These are phyloP conservation scores for Neonectria coccinea DNA, from an alignment of 2,329 filamentous ascomycete genomes.

Conservation along the genomic window DNA sequence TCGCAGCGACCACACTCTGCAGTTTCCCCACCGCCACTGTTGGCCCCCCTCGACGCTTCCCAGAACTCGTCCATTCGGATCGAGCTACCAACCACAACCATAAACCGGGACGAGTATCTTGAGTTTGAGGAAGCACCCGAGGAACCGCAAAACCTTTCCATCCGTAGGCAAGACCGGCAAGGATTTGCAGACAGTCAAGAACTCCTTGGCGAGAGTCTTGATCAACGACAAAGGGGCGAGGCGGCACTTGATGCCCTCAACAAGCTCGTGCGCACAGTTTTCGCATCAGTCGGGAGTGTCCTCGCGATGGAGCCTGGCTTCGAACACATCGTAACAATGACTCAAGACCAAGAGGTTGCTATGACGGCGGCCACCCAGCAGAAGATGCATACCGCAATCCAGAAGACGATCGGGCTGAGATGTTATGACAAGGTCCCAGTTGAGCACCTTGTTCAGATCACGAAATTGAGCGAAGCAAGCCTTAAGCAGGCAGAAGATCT, in stretches of 20 bases:
- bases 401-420: constrained; percentile 76
- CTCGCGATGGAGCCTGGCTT: constrained; percentile 66
- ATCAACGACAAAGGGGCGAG: constrained; percentile 86
- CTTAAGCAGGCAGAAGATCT: constrained; percentile 75
- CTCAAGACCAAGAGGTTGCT: constrained; percentile 70
- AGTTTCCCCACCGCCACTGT: constrained; percentile 14
- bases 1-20: constrained; percentile 23
- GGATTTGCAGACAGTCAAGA: constrained; percentile 65
- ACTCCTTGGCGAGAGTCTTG: constrained; percentile 71
- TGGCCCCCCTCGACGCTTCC: constrained; percentile 17
- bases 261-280: constrained; percentile 76
- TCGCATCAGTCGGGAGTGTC: constrained; percentile 79
- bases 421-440: constrained; percentile 78
- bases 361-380: constrained; percentile 76
- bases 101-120: constrained; percentile 66
- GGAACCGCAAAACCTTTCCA: constrained; percentile 61
- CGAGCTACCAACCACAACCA: constrained; percentile 58
- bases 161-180: constrained; percentile 65
- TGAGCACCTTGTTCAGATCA: constrained; percentile 79
- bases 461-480: constrained; percentile 82
- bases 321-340: constrained; percentile 65
- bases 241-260: constrained; percentile 78
- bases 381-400: constrained; percentile 78
- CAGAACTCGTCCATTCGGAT: constrained; percentile 55
- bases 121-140: constrained; percentile 61